Evolutionary conservation across 176 grass and related monocot species (phyloP).

Genomic region (Hsuehochloa calcarea): DNA sequence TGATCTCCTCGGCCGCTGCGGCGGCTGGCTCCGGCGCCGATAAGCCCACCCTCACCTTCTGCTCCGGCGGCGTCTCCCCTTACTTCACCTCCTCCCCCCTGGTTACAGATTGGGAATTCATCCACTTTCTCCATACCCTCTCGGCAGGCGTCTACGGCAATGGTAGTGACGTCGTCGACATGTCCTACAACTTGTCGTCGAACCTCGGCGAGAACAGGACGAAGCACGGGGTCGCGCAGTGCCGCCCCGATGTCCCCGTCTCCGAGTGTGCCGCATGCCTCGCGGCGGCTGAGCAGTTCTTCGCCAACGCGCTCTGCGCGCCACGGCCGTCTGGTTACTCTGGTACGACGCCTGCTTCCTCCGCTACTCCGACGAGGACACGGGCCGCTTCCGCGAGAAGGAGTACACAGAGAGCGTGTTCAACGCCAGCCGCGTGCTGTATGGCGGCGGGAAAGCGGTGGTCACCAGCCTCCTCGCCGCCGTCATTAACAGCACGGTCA

Average conservation of each 20-base stretch:
- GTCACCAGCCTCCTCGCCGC: conserved; percentile 2
- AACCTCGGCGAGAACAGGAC: not conserved
- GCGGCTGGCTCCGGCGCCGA: not conserved
- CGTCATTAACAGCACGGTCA: not conserved
- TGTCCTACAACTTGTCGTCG: not conserved
- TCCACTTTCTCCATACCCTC: not conserved
- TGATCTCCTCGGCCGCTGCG: not conserved
- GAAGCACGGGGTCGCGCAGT: conserved; percentile 5
- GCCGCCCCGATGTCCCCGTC: not conserved
- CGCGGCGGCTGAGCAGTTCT: not conserved
- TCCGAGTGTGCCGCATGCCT: conserved; percentile 5
- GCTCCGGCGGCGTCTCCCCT: not conserved
- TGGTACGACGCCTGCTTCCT: conserved; percentile 21
- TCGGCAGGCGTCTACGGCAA: not conserved
- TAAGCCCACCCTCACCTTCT: not conserved
- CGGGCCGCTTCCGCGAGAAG: not conserved
- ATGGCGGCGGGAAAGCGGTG: too few relatives aligned
- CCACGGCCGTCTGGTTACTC: not conserved
- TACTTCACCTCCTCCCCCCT: not conserved
- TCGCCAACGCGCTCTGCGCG: not conserved
- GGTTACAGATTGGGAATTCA: not conserved
- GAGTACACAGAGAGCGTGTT: conserved; percentile 4
- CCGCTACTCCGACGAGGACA: not conserved
- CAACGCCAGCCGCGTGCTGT: not conserved
- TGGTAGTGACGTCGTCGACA: not conserved